Percentiles rank a stretch among this genome's conserved stretches.
Conservation (phyloP, 371 early-diverging fungal genomes). For the Fennellomyces sp. region DNA sequence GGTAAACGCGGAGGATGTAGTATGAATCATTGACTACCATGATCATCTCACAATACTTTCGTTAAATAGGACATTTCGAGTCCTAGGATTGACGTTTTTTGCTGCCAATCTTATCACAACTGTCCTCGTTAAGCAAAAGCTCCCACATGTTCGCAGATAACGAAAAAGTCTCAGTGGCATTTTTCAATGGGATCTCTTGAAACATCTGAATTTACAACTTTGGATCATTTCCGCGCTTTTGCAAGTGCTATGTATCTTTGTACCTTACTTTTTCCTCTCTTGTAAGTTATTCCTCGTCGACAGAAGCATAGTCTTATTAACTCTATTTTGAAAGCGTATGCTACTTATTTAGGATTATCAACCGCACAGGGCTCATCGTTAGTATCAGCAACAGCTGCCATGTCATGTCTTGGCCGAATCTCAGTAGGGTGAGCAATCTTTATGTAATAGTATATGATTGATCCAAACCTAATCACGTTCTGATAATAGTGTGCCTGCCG, state of each 20-base stretch:
- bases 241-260: constrained; percentile 1
- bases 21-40: constrained; percentile 70
- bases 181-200: constrained; percentile 9
- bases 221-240: constrained; percentile 7
- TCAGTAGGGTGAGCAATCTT: constrained; percentile 20
- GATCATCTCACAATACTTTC: constrained; percentile 59
- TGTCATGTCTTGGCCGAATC: constrained; percentile 61
- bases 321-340: constrained; percentile 5
- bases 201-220: constrained; percentile 9
- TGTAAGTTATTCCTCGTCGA: not conserved
- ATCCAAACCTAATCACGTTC: no score
- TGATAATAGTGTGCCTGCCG: constrained; percentile 40
- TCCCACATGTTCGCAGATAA: not conserved
- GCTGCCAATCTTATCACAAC: constrained; percentile 5
- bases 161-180: not conserved
- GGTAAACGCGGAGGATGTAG: constrained; percentile 4
- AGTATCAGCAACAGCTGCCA: constrained; percentile 42
- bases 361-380: constrained; percentile 32
- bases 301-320: not conserved
- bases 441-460: not conserved
- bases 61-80: constrained; percentile 55
- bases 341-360: constrained; percentile 14
- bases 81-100: constrained; percentile 13
- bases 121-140: constrained; percentile 4
- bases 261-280: constrained; percentile 17